These are phyloP conservation scores for Fusarium devonianum DNA, from an alignment of 2,329 filamentous ascomycete genomes.

Conservation along the genomic window DNA sequence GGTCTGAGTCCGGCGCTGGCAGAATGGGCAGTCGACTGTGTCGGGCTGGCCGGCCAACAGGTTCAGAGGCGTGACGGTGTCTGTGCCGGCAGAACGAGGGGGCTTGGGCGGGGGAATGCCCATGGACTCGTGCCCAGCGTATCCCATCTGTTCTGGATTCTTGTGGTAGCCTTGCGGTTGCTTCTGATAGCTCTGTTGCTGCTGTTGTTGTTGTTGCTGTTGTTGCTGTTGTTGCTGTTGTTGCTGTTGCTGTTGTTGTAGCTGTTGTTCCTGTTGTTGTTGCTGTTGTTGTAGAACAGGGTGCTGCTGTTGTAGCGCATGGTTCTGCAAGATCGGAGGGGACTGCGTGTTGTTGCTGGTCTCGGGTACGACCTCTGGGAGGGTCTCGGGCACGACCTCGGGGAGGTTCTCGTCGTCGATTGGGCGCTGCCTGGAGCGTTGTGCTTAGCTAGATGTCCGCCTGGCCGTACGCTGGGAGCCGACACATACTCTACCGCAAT, in stretches of 20 bases:
- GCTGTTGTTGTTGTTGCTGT: background rate
- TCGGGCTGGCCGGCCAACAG: conserved; percentile 38
- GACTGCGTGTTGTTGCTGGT: conserved; percentile 22
- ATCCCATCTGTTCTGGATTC: conserved; percentile 14
- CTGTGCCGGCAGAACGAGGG: background rate
- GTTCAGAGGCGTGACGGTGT: conserved; percentile 40
- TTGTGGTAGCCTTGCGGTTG: background rate
- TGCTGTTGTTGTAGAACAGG: background rate
- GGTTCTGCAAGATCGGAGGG: conserved; percentile 28
- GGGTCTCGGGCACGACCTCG: conserved; percentile 31
- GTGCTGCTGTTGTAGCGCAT: conserved; percentile 8
- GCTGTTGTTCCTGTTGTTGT: background rate
- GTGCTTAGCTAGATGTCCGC: too few species aligned
- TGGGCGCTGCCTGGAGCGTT: conserved; percentile 2
- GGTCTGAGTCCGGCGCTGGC: conserved; percentile 32
- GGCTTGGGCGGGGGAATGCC: background rate
- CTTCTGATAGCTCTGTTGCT: background rate
- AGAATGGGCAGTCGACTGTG: conserved; percentile 40
- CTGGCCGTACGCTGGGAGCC: too few species aligned
- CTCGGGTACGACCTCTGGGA: background rate
- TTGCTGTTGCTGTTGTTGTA: background rate
- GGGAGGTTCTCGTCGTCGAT: conserved; percentile 37
- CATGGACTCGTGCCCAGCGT: conserved; percentile 28
- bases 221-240: background rate
- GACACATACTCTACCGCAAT: conserved; percentile 32